phyloP scores from a whole-genome alignment of 805 yeast genomes.

The Ogataea haglerorum region DNA sequence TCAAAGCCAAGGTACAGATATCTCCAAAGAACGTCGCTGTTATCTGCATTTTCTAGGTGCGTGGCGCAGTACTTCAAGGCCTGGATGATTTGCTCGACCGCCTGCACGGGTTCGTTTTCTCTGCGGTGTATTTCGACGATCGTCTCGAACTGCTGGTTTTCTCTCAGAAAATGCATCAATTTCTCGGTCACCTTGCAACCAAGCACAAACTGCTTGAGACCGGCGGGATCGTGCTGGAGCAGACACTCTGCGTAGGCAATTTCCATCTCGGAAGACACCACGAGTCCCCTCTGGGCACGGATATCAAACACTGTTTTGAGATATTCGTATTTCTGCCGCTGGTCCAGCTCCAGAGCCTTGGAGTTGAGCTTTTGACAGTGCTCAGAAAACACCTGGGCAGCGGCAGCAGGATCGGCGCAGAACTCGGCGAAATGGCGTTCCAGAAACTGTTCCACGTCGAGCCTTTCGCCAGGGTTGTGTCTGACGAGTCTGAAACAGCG shows the following conservation, averaged over 20 bases:
- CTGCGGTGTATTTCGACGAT: constrained; percentile 33
- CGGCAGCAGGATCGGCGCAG: constrained; percentile 32
- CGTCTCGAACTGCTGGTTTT: constrained; percentile 29
- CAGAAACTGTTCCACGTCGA: constrained; percentile 28
- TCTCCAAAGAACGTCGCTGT: constrained; percentile 31
- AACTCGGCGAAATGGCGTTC: constrained; percentile 29
- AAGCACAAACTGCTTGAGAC: constrained; percentile 19
- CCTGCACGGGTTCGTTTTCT: constrained; percentile 27
- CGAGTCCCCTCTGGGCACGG: constrained; percentile 12
- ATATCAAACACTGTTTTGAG: constrained; percentile 31
- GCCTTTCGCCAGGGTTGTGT: constrained; percentile 14
- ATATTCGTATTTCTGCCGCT: constrained; percentile 32
- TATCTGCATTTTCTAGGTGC: neutral
- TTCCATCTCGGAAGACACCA: constrained; percentile 15
- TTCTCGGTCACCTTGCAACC: constrained; percentile 15
- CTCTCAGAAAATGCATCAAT: constrained; percentile 23
- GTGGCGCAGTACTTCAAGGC: constrained; percentile 12
- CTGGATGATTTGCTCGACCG: constrained; percentile 29
- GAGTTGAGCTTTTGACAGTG: constrained; percentile 40
- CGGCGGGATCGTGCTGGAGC: constrained; percentile 20
- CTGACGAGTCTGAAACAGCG: constrained; percentile 23
- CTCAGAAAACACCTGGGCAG: constrained; percentile 37
- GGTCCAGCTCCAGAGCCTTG: constrained; percentile 33
- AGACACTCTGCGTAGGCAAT: constrained; percentile 28
- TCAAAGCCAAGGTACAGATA: constrained; percentile 34